Base-by-base conservation (phyloP, 2,329 filamentous ascomycete species). In the Colletotrichum orbiculare region DNA sequence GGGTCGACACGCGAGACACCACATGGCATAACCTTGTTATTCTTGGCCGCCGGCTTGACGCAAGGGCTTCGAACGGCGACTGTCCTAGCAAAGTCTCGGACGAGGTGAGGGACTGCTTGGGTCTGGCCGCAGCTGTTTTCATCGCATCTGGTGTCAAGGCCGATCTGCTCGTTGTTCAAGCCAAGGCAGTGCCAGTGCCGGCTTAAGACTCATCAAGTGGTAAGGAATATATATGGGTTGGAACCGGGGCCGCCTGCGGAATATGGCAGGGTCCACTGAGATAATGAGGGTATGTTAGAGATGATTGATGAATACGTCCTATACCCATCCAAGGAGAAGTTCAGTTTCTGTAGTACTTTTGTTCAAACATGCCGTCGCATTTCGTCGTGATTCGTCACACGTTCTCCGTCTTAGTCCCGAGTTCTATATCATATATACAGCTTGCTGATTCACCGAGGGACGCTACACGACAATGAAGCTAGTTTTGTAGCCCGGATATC, bases 111-210 rank as follows among this genome's bases (percentile, higher is more conserved):
- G 54, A 73, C 64, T 67, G 74, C 66, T 12, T 72, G 58, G 41
- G 74, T 59, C 5, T 69, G 33, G 48, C 60, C 8, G 70, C 69
- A 4, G 67, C 58, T 41, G 13, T 64, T 9, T 58, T 71, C 15
- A 66, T 71, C 46, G 49, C 67, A 7, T 53, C 67, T 35, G 48
- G 69, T 0, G 60, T 76, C 41, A 71, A 74, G 47, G 73, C 75
- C 12, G 74, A 74, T 6, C 12, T 77, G 17, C 58, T 77, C 67
- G 68, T 77, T 6, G 56, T 68, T 8, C 64, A 68, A 43, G 67
- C 67, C 33, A 67, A 64, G 48, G 17, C 50, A 15, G 37, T 15
- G 13, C 13, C 50, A 15, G 37, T 15, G 13, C 13, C 15, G 8
- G 13, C 42, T 15, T 43, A 15, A 43, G 15, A 6, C 3, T 17